These are phyloP conservation scores for Porogramme epimiltina DNA, from an alignment of 1,284 basidiomycete species.

Conservation along the genomic window DNA sequence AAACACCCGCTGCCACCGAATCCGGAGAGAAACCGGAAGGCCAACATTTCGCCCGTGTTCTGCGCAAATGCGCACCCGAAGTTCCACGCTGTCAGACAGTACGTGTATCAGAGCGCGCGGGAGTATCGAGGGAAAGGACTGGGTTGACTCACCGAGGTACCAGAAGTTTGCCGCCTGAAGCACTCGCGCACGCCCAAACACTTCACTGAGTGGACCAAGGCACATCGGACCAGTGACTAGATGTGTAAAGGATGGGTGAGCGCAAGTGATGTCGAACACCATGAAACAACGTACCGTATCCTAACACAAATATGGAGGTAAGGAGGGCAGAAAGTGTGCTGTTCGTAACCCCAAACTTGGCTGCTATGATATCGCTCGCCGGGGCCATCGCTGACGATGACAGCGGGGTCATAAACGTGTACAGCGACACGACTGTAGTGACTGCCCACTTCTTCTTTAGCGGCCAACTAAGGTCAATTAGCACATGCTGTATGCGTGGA, in stretches of 20 bases:
- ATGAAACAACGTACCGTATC: constrained; percentile 64
- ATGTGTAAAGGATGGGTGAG: no score
- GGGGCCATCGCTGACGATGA: constrained; percentile 76
- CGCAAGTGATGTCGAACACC: no score
- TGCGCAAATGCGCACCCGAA: constrained; percentile 65
- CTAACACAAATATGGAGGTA: constrained; percentile 69
- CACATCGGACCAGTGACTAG: constrained; percentile 53
- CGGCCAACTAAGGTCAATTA: constrained; percentile 49
- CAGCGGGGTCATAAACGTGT: constrained; percentile 66
- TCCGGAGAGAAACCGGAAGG: constrained; percentile 66
- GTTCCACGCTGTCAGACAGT: constrained; percentile 55
- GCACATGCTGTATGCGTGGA: not conserved
- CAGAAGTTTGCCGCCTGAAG: constrained; percentile 56
- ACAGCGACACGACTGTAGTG: constrained; percentile 61
- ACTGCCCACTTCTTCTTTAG: constrained; percentile 62
- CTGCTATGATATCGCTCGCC: constrained; percentile 52
- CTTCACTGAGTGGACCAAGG: constrained; percentile 60
- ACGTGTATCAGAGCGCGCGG: not conserved
- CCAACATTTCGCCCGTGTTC: constrained; percentile 56
- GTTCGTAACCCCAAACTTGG: constrained; percentile 57
- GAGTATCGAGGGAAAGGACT: not conserved
- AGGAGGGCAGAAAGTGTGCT: constrained; percentile 55
- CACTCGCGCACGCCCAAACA: constrained; percentile 42
- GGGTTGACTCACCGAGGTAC: constrained; percentile 48
- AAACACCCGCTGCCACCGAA: constrained; percentile 66